Conservation (phyloP, 2,329 filamentous ascomycete genomes). For the Claviceps sp. region DNA sequence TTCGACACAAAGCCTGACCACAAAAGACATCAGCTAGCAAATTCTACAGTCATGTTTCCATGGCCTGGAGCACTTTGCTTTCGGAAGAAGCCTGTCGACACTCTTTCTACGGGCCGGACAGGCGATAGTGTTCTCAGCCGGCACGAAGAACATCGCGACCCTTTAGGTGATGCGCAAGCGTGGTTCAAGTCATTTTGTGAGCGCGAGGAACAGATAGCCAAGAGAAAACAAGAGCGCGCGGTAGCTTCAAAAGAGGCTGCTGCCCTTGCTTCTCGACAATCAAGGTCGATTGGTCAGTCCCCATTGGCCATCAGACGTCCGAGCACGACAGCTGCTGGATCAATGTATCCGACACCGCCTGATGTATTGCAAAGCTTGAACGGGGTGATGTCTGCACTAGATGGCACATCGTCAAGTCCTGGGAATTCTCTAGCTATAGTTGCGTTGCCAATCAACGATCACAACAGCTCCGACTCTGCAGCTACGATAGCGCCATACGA, state of each 20-base stretch:
- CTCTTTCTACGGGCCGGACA: conserved; percentile 24
- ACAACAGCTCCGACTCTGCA: conserved; percentile 10
- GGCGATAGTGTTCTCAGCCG: conserved; percentile 25
- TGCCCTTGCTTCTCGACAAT: conserved; percentile 28
- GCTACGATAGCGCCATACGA: conserved; percentile 12
- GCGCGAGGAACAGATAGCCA: conserved; percentile 32
- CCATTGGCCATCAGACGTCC: conserved; percentile 37
- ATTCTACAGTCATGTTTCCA: conserved; percentile 27
- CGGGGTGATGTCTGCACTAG: conserved; percentile 42
- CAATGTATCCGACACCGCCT: conserved; percentile 60
- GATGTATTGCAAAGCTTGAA: conserved; percentile 44
- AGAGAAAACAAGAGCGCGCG: conserved; percentile 38
- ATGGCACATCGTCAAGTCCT: conserved; percentile 42
- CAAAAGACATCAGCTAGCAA: conserved; percentile 24
- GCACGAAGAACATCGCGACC: conserved; percentile 32
- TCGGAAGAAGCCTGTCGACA: conserved; percentile 30
- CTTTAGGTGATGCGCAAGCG: conserved; percentile 30
- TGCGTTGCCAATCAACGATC: conserved; percentile 19
- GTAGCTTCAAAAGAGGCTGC: conserved; percentile 27
- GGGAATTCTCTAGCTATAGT: conserved; percentile 25
- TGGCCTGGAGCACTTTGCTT: conserved; percentile 44
- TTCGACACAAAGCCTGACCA: conserved; percentile 28
- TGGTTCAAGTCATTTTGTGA: conserved; percentile 34
- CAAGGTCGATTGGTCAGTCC: conserved; percentile 35
- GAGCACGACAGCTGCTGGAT: conserved; percentile 32